Percentiles rank a stretch among this genome's conserved stretches.
These are phyloP conservation scores for Litsea cubeba DNA, from an alignment of 164 flowering plant species.

Conservation along the genomic window DNA sequence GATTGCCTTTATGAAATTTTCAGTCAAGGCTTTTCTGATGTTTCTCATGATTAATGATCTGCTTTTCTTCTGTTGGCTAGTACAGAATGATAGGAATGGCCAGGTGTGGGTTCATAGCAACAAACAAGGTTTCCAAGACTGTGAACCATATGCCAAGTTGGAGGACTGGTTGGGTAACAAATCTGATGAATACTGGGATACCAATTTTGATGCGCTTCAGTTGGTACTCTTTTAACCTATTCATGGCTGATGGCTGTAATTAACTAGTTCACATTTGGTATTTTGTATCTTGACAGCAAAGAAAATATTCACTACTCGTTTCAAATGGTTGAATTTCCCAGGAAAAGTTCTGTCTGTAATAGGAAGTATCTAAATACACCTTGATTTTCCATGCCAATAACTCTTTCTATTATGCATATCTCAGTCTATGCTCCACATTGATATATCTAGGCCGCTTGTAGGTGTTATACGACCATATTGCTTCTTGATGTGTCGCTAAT, in stretches of 20 bases:
- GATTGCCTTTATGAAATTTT: neutral
- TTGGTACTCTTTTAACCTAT: slow-evolving; percentile 28
- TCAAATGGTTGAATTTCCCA: too few relatives aligned
- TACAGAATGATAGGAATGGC: slow-evolving; percentile 38
- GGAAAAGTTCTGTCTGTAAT: too few relatives aligned
- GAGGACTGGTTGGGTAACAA: slow-evolving; percentile 51
- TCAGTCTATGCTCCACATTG: too few relatives aligned
- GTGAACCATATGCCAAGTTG: slow-evolving; percentile 50
- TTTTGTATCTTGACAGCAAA: neutral
- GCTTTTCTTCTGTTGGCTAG: neutral
- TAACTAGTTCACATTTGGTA: neutral
- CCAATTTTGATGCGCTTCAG: slow-evolving; percentile 32
- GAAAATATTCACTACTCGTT: too few relatives aligned
- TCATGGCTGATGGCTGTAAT: neutral
- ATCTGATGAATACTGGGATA: slow-evolving; percentile 47
- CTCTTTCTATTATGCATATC: too few relatives aligned
- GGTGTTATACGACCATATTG: too few relatives aligned
- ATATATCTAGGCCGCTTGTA: too few relatives aligned
- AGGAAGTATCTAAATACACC: too few relatives aligned
- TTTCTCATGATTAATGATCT: neutral
- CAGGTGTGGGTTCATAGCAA: slow-evolving; percentile 43
- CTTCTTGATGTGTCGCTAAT: too few relatives aligned
- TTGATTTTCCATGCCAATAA: too few relatives aligned
- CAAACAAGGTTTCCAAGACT: slow-evolving; percentile 60
- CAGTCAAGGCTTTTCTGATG: neutral